Evolutionary conservation across 169 alveolate species (phyloP), one percentile per base, ranked within the genome.

Genomic region (Plasmodium inui): DNA sequence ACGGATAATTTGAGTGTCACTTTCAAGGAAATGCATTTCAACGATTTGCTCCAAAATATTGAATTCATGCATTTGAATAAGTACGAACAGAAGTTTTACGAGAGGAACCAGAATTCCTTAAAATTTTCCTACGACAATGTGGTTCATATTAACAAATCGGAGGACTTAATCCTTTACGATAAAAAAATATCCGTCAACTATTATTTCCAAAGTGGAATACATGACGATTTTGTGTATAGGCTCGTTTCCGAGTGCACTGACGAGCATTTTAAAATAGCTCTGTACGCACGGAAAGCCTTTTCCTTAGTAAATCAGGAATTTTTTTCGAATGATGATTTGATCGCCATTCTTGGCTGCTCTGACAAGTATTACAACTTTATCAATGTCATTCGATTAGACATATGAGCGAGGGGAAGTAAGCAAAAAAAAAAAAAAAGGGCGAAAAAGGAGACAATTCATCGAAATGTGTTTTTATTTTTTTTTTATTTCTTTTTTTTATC

Each of bases 1-100:
- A 84, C 72, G 72, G 93, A 78, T 9, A 86, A 32, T n/a, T 46
- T 34, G 80, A 50, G 34, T 44, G n/a, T 12, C 1, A 39, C 28
- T n/a, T 79, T 79, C 44, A 70, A 84, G 55, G 85, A 76, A 50
- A 76, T 86, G n/a, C 84, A 78, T 7, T 86, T 86, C 46, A 76
- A 76, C 37, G 93, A 86, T 53, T 46, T 86, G 32, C 19, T 86
- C 14, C 86, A 86, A 76, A 86, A 86, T 44, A 86, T 86, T 50
- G 84, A 74, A 76, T 86, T 86, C 61, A 86, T 86, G 93, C 93
- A 86, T 76, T 73, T 86, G 70, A 86, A 57, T 86, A 78, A 86
- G 22, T 86, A 86, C 19, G 93, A 86, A 37, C 86, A 86, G 71
- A 86, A 86, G n/a, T 86, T 86, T 86, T 86, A 86, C 67, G 93